A percentile compares a stretch with the other conserved stretches of the same genome.
These are phyloP conservation scores for Huntiella abstrusa DNA, from an alignment of 2,329 filamentous ascomycete species.

Conservation along the genomic window DNA sequence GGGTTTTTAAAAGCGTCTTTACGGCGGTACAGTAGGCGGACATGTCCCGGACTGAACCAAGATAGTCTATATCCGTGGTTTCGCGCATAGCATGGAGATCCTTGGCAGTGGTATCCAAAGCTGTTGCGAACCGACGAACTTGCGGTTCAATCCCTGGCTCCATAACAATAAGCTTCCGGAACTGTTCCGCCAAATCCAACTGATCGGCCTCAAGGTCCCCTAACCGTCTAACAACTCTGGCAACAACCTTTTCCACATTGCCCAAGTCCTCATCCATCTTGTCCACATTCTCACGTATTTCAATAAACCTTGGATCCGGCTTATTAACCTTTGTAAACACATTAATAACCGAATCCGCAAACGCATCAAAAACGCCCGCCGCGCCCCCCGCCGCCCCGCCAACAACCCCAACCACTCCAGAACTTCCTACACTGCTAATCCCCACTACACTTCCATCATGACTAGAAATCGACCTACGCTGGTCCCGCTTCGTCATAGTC, in stretches of 20 bases:
- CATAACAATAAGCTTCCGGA: slow-evolving; percentile 76
- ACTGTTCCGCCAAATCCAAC: slow-evolving; percentile 77
- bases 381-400: slow-evolving; percentile 37
- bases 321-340: slow-evolving; percentile 94
- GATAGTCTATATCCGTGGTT: slow-evolving; percentile 86
- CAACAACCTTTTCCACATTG: slow-evolving; percentile 91
- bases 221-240: slow-evolving; percentile 72
- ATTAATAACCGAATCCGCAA: slow-evolving; percentile 92
- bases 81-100: slow-evolving; percentile 71
- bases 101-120: slow-evolving; percentile 63
- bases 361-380: slow-evolving; percentile 74
- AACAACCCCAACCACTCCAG: slow-evolving; percentile 81
- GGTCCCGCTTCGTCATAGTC: slow-evolving; percentile 65
- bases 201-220: slow-evolving; percentile 76
- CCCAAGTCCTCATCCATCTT: slow-evolving; percentile 87
- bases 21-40: slow-evolving; percentile 79
- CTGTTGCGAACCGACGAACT: slow-evolving; percentile 70
- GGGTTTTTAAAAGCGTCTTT: slow-evolving; percentile 73
- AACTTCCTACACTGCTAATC: slow-evolving; percentile 13
- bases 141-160: slow-evolving; percentile 73
- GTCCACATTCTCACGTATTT: slow-evolving; percentile 79
- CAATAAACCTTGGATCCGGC: slow-evolving; percentile 82
- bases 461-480: slow-evolving; percentile 37
- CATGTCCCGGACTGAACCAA: slow-evolving; percentile 86
- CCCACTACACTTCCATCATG: slow-evolving; percentile 20